Conservation (phyloP, 805 yeast species). For the Wickerhamiella bombiphila region DNA sequence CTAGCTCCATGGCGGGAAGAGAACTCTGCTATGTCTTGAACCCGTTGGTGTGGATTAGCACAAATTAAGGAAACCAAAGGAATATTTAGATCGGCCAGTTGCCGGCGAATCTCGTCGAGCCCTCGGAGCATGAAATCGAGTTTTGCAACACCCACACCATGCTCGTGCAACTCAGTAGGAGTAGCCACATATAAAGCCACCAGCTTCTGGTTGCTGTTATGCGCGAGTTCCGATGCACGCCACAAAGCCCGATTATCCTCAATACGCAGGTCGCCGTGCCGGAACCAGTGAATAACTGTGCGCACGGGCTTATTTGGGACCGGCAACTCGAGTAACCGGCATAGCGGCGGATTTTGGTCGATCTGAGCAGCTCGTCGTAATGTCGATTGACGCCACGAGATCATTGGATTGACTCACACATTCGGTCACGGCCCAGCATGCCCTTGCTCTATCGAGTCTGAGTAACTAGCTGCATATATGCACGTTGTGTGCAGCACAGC, state of each 20-base stretch:
- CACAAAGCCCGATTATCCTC: conserved; percentile 31
- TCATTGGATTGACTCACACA: no score
- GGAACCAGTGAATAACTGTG: conserved; percentile 30
- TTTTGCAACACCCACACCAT: conserved; percentile 31
- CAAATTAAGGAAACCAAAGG: conserved; percentile 20
- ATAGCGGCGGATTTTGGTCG: conserved; percentile 11
- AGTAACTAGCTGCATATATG: no score
- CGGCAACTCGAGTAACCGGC: not conserved
- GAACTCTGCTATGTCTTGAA: conserved; percentile 13
- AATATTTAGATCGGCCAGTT: conserved; percentile 24
- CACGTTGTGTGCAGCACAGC: no score
- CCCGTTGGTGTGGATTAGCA: conserved; percentile 4
- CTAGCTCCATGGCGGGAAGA: conserved; percentile 19
- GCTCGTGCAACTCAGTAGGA: conserved; percentile 29
- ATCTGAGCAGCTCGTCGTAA: conserved; percentile 11
- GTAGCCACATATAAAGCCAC: conserved; percentile 31
- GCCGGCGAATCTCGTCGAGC: conserved; percentile 22
- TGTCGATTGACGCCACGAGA: conserved; percentile 10
- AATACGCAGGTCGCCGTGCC: conserved; percentile 31
- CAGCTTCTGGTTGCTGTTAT: conserved; percentile 23
- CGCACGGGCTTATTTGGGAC: conserved; percentile 7
- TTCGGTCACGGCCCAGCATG: no score
- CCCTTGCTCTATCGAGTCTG: no score
- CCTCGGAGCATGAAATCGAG: conserved; percentile 27
- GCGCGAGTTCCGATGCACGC: conserved; percentile 25